These are phyloP conservation scores for Prunus kanzakura DNA, from an alignment of 306 rosid species.

Conservation along the genomic window DNA sequence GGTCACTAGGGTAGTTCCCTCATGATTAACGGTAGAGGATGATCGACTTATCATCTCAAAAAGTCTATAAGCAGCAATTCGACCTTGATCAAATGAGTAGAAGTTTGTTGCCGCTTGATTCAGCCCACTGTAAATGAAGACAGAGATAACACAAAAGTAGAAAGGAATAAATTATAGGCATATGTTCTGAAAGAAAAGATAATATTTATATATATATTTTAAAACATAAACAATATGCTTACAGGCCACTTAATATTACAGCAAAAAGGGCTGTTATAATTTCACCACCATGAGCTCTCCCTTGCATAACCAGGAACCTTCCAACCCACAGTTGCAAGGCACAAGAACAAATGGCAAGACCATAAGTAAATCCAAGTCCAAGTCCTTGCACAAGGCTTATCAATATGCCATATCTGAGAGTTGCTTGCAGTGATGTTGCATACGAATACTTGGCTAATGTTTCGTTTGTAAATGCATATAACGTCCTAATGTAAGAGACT, in stretches of 20 bases:
- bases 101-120: slow-evolving; percentile 99
- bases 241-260: slow-evolving; percentile 98
- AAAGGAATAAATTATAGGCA: slow-evolving; percentile 17
- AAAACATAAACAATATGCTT: slow-evolving; percentile 34
- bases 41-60: slow-evolving; percentile 99
- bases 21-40: slow-evolving; percentile 76
- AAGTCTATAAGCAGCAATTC: slow-evolving; percentile 97
- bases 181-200: slow-evolving; percentile 4
- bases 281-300: slow-evolving; percentile 91
- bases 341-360: slow-evolving; percentile 99
- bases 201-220: neutral
- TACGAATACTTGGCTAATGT: slow-evolving; percentile 97
- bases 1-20: slow-evolving; percentile 62
- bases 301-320: slow-evolving; percentile 62
- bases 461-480: slow-evolving; percentile 94
- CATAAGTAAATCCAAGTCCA: slow-evolving; percentile 99
- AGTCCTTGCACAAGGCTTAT: slow-evolving; percentile 99
- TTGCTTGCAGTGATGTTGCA: slow-evolving; percentile 98
- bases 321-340: slow-evolving; percentile 99
- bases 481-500: slow-evolving; percentile 84
- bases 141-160: slow-evolving; percentile 22
- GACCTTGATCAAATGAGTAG: slow-evolving; percentile 98
- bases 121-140: slow-evolving; percentile 59
- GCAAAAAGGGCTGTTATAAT: slow-evolving; percentile 91
- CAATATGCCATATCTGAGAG: slow-evolving; percentile 95